phyloP scores from a whole-genome alignment of 805 yeast genomes.

The Ogataea henricii region DNA sequence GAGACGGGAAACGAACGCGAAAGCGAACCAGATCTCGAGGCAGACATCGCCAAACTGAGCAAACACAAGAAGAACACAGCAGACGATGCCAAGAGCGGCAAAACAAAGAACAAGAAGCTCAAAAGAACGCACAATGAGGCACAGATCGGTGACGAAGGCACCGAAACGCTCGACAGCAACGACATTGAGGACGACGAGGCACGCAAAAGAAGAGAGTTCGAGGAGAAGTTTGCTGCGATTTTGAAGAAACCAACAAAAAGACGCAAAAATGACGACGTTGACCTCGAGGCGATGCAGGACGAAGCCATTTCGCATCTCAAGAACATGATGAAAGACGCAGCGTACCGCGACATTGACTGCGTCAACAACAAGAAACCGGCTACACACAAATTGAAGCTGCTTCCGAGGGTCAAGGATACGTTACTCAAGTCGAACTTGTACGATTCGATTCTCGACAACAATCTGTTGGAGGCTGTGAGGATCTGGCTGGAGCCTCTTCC shows the following conservation, averaged over 20 bases:
- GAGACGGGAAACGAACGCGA: slow-evolving; percentile 5
- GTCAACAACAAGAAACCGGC: slow-evolving; percentile 68
- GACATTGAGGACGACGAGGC: slow-evolving; percentile 32
- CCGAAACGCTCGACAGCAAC: slow-evolving; percentile 6
- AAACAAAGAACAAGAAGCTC: slow-evolving; percentile 15
- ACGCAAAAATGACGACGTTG: slow-evolving; percentile 83
- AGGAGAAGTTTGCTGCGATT: slow-evolving; percentile 77
- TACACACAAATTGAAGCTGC: slow-evolving; percentile 71
- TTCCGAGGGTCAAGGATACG: slow-evolving; percentile 76
- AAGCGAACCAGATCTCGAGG: slow-evolving; percentile 9
- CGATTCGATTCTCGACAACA: slow-evolving; percentile 91
- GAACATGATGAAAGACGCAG: slow-evolving; percentile 87
- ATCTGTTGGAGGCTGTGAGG: slow-evolving; percentile 87
- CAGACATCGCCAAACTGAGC: slow-evolving; percentile 11
- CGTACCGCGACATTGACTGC: slow-evolving; percentile 65
- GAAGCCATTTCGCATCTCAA: slow-evolving; percentile 81
- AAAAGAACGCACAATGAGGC: slow-evolving; percentile 14
- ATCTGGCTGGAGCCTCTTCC: slow-evolving; percentile 98
- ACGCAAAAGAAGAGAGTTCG: slow-evolving; percentile 72
- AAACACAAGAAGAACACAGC: slow-evolving; percentile 10
- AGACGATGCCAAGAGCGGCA: no score
- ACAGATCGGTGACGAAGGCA: slow-evolving; percentile 9
- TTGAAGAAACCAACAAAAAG: slow-evolving; percentile 62
- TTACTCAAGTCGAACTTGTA: slow-evolving; percentile 82
- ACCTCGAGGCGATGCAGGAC: slow-evolving; percentile 92